phyloP scores from a whole-genome alignment of 1,139 yeast genomes.

The Lodderomyces margitis region DNA sequence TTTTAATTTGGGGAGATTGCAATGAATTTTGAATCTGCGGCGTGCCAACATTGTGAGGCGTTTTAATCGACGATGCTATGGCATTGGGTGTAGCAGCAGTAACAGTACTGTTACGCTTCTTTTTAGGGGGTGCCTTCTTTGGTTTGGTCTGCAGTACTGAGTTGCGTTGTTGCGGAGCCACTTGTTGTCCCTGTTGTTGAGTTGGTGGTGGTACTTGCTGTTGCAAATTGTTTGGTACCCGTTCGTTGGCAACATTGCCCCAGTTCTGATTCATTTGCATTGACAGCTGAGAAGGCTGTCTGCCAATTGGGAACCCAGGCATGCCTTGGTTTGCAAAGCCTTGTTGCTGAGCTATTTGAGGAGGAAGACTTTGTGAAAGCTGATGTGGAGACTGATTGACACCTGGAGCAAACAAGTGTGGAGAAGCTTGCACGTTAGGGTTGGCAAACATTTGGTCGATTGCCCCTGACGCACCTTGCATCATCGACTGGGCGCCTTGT shows the following conservation, averaged over 20 bases:
- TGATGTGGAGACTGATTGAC: slow-evolving; percentile 10
- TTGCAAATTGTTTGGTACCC: slow-evolving; percentile 1
- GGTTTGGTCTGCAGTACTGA: slow-evolving; percentile 10
- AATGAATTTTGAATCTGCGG: slow-evolving; percentile 40
- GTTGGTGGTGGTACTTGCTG: slow-evolving; percentile 15
- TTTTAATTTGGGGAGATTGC: slow-evolving; percentile 30
- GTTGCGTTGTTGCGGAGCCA: slow-evolving; percentile 18
- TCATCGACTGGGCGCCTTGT: slow-evolving; percentile 7
- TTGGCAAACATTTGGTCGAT: slow-evolving; percentile 21
- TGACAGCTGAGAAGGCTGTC: neutral
- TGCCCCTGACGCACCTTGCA: slow-evolving; percentile 10
- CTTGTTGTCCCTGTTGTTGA: slow-evolving; percentile 13
- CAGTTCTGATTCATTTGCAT: slow-evolving; percentile 3
- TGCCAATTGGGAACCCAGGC: neutral
- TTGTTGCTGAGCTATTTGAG: slow-evolving; percentile 16
- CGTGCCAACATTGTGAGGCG: slow-evolving; percentile 46
- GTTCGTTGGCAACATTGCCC: slow-evolving; percentile 13
- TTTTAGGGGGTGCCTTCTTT: slow-evolving; percentile 6
- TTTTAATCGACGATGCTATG: slow-evolving; percentile 39
- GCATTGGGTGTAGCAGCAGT: slow-evolving; percentile 44
- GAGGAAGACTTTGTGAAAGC: slow-evolving; percentile 15
- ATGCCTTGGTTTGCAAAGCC: slow-evolving; percentile 1
- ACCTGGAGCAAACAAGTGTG: slow-evolving; percentile 8
- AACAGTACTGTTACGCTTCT: slow-evolving; percentile 6
- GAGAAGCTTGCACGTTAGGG: slow-evolving; percentile 13